Base-by-base conservation (phyloP, 176 grass and related monocot genomes). In the Musa acuminata region DNA sequence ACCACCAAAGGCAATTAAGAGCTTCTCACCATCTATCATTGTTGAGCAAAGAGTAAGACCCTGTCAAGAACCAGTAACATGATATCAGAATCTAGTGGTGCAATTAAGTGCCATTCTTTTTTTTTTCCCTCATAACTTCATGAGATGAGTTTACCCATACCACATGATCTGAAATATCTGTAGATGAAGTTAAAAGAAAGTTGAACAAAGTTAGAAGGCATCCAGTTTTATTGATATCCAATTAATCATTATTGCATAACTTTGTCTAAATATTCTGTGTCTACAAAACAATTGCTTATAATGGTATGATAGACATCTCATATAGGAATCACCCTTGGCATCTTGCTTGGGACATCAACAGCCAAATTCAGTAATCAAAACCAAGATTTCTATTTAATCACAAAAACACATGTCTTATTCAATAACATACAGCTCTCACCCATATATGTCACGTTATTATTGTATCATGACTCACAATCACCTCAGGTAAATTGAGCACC, bases 1-100 rank as follows among this genome's bases (percentile, higher is more conserved):
- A 87, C 95, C 95, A 21, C 95, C 95, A 87, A 98, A 91, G 11
- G 90, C 78, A 77, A 98, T 57, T 55, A 98, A 58, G 72, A 89
- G 67, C 8, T 89, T 98, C 83, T 87, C 86, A 1, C 80, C 88
- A 81, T 84, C 85, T 69, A 90, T 20, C 77, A 76, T 82, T 65
- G 67, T 79, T 52, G 90, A 91, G 75, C 86, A 94, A 84, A 98
- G 80, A 64, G 82, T 91, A 71, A 91, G 86, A 67, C 95, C 95
- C 95, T 98, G 88, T n/a, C 83, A 84, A 74, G 21, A 55, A 51
- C 68, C 71, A 55, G 2, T 17, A 20, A 48, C 8, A 59, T 11
- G 17, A 62, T 43, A 43, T 43, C 9, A 53, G 58, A 83, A 72
- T 62, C 26, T 67, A 77, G 78, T 26, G 52, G 64, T 21, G 71